These are phyloP conservation scores for Stephania cephalantha DNA, from an alignment of 164 flowering plant species.

Conservation along the genomic window DNA sequence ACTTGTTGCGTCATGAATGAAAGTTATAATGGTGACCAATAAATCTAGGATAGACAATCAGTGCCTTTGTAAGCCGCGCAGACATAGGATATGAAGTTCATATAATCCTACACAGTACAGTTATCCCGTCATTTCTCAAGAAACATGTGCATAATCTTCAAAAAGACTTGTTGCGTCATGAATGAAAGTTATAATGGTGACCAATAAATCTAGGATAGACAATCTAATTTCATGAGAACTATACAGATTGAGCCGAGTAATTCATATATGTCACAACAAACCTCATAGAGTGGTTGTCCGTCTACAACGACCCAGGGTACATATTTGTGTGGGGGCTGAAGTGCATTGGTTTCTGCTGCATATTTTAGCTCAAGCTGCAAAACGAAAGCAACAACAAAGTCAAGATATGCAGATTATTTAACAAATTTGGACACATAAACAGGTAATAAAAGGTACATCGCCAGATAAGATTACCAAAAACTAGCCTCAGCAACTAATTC, in stretches of 20 bases:
- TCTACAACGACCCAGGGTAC: constrained; percentile 94
- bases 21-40: too few species aligned
- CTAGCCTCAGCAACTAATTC: neutral
- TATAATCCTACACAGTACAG: constrained; percentile 52
- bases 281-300: constrained; percentile 79
- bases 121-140: neutral
- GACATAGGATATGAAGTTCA: constrained; percentile 44
- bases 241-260: too few species aligned
- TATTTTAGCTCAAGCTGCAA: constrained; percentile 76
- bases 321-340: constrained; percentile 74
- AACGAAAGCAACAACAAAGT: neutral
- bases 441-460: neutral
- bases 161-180: too few species aligned
- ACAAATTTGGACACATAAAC: neutral
- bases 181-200: too few species aligned
- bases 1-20: too few species aligned
- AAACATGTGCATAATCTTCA: neutral
- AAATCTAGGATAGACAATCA: too few species aligned
- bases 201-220: too few species aligned
- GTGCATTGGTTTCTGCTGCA: constrained; percentile 60
- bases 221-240: too few species aligned
- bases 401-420: neutral
- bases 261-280: constrained; percentile 16
- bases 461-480: neutral
- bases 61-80: constrained; percentile 88